Percentiles rank a stretch among this genome's conserved stretches.
Evolutionary conservation across 768 basidiomycete genomes (phyloP).

Genomic region (Trametes maxima): DNA sequence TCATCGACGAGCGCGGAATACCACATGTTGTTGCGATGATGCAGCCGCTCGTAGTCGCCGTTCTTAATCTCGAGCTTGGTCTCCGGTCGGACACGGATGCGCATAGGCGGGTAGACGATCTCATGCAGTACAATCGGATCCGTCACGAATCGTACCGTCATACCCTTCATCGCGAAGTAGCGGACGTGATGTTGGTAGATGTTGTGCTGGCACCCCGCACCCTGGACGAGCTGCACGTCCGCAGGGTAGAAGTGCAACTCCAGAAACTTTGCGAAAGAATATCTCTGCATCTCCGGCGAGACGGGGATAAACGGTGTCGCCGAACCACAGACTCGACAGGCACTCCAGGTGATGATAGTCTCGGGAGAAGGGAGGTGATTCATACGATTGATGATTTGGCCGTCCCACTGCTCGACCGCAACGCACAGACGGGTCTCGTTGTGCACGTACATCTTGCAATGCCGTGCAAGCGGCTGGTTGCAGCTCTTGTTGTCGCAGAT

Average conservation of each 20-base stretch:
- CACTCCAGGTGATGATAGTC: slow-evolving; percentile 88
- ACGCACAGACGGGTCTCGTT: slow-evolving; percentile 81
- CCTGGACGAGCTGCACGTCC: slow-evolving; percentile 80
- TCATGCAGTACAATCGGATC: slow-evolving; percentile 85
- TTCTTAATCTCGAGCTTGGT: slow-evolving; percentile 90
- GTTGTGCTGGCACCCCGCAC: slow-evolving; percentile 91
- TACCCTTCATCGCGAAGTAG: slow-evolving; percentile 82
- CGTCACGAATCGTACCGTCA: slow-evolving; percentile 87
- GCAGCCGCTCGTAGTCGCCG: slow-evolving; percentile 78
- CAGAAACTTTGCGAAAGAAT: slow-evolving; percentile 95
- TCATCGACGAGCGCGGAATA: slow-evolving; percentile 77
- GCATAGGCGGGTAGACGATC: slow-evolving; percentile 85
- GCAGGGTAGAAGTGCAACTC: slow-evolving; percentile 96
- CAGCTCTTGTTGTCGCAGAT: slow-evolving; percentile 86
- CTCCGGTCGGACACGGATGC: slow-evolving; percentile 84
- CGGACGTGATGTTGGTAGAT: slow-evolving; percentile 92
- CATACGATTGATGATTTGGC: slow-evolving; percentile 63
- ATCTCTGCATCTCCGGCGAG: slow-evolving; percentile 89
- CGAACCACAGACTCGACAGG: slow-evolving; percentile 76
- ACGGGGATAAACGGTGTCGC: slow-evolving; percentile 88
- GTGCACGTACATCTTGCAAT: slow-evolving; percentile 91
- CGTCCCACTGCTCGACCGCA: slow-evolving; percentile 88
- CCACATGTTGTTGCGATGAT: slow-evolving; percentile 72
- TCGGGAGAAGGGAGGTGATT: slow-evolving; percentile 58
- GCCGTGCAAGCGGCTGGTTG: slow-evolving; percentile 74